Conservation (phyloP, 306 rosid genomes). For the Psophocarpus tetragonolobus region DNA sequence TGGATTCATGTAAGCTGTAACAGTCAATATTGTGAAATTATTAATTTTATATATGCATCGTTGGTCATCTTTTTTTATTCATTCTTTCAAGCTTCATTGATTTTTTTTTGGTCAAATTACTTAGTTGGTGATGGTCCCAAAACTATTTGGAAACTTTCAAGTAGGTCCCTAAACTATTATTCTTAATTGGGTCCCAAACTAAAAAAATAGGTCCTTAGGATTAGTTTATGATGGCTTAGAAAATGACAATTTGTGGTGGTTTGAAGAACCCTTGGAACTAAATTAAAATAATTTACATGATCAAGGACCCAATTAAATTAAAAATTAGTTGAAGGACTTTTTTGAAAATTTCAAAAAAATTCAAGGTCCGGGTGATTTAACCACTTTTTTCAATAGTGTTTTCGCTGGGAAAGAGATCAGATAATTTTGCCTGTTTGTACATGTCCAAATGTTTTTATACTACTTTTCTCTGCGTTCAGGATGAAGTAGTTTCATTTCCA, state of each 20-base stretch:
- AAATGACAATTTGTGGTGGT: not conserved
- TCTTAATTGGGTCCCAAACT: not conserved
- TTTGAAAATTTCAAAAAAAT: not conserved
- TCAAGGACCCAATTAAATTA: not conserved
- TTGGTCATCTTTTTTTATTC: not conserved
- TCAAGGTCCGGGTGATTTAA: not conserved
- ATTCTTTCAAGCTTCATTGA: not conserved
- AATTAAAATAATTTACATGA: not conserved
- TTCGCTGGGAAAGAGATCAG: slow-evolving; percentile 24
- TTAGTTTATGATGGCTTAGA: not conserved
- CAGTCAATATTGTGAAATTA: not conserved
- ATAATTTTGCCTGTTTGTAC: slow-evolving; percentile 23
- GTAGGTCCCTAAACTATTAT: not conserved
- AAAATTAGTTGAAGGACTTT: not conserved
- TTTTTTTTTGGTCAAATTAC: not conserved
- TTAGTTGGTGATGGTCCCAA: not conserved
- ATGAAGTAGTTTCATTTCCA: slow-evolving; percentile 93
- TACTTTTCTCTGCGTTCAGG: slow-evolving; percentile 55
- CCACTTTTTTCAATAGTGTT: not conserved
- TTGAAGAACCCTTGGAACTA: not conserved
- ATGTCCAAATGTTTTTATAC: slow-evolving; percentile 15
- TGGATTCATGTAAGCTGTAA: slow-evolving; percentile 13
- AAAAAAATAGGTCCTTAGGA: not conserved
- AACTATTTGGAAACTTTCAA: not conserved
- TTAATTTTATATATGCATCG: not conserved